These are phyloP conservation scores for Populus nigra DNA, from an alignment of 345 rosid species.

Conservation along the genomic window DNA sequence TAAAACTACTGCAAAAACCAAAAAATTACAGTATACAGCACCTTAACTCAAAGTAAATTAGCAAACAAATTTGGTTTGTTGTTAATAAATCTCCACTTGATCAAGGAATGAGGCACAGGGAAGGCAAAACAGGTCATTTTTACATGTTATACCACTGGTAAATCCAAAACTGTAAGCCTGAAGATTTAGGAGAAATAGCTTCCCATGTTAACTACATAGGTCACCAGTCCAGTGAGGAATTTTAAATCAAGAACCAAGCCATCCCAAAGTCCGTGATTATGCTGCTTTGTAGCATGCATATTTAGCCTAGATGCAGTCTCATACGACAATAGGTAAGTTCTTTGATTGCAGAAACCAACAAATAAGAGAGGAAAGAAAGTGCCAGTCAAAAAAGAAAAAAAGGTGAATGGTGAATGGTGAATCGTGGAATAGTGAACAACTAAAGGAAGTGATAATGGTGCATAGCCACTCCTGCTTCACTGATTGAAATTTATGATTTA, in stretches of 20 bases:
- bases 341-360: not conserved
- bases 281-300: not conserved
- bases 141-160: not conserved
- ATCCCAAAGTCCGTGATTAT: not conserved
- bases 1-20: not conserved
- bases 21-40: not conserved
- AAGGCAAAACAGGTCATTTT: not conserved
- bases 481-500: not conserved
- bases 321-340: not conserved
- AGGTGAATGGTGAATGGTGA: not conserved
- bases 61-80: not conserved
- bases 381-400: not conserved
- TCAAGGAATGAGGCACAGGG: not conserved
- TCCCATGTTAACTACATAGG: not conserved
- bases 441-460: not conserved
- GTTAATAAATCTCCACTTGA: not conserved
- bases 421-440: not conserved
- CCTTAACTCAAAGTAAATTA: not conserved
- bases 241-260: not conserved
- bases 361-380: not conserved
- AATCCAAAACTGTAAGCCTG: not conserved
- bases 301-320: not conserved
- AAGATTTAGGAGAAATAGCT: not conserved
- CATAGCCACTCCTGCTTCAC: conserved; percentile 2
- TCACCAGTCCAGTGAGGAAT: not conserved